Evolutionary conservation across 2,329 filamentous ascomycete genomes (phyloP), one percentile per base, ranked within the genome.

Genomic region (Verticillium nubilum): DNA sequence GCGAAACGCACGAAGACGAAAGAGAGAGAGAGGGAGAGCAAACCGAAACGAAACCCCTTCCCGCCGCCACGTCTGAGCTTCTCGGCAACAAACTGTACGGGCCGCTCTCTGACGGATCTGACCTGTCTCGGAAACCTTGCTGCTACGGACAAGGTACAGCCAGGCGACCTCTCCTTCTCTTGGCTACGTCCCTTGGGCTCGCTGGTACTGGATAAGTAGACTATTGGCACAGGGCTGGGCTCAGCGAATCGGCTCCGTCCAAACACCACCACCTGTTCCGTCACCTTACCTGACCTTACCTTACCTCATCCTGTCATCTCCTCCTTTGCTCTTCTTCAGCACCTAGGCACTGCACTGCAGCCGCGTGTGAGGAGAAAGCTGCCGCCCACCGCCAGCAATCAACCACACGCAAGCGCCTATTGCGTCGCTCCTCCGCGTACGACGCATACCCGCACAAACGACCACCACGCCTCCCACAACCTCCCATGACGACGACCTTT

Each of bases 181-280:
- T 37, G 35, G 35, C 35, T 37, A n/a, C 35, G 35, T 37, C n/a
- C 42, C 42, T 47, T 47, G 42, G n/a, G 42, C 42, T 23, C 10
- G 42, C 42, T 47, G 42, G 35, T n/a, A 37, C 35, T 17, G 12
- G 13, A 37, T 3, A 37, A n/a, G 42, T 47, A 23, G n/a, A 23
- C 42, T 23, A 47, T 47, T 47, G 42, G 42, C 42, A n/a, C n/a
- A 47, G 42, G 42, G 42, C 42, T 47, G 42, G 42, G 42, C 42
- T 47, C 42, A 47, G 19, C 42, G 59, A 62, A 55, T 57, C 57
- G 52, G 61, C 61, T 54, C 59, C 61, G 61, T 56, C 55, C 59
- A 57, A 61, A 54, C 52, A 33, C 35, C 60, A 54, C 56, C 53
- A 59, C 52, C 58, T 61, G 52, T 12, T 50, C 47, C 52, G 42